Evolutionary conservation across 2,329 filamentous ascomycete species (phyloP).

Genomic region (Myrmaecium sp.): DNA sequence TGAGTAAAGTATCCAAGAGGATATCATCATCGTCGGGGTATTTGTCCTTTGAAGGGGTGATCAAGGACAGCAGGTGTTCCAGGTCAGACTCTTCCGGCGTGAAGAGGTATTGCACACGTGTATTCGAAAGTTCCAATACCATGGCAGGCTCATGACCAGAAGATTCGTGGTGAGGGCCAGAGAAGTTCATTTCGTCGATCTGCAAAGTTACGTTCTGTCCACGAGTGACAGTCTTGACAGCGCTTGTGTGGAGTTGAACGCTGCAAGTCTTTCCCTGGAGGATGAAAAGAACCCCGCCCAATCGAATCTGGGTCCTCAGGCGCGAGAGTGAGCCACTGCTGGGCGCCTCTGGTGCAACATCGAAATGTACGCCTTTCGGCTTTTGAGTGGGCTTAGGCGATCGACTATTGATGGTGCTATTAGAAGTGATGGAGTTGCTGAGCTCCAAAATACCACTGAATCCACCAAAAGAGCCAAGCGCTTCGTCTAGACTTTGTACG

Average conservation of each 20-base stretch:
- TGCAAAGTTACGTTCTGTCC: conserved; percentile 54
- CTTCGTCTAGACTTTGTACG: conserved; percentile 67
- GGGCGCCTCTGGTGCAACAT: conserved; percentile 21
- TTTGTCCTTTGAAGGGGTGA: conserved; percentile 81
- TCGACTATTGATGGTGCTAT: conserved; percentile 33
- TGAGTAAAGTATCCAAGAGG: conserved; percentile 75
- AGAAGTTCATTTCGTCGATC: conserved; percentile 58
- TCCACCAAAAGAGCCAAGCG: conserved; percentile 76
- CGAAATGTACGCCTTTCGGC: conserved; percentile 40
- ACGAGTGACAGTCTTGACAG: conserved; percentile 65
- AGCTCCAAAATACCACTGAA: conserved; percentile 82
- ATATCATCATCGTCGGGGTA: conserved; percentile 87
- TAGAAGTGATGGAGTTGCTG: conserved; percentile 67
- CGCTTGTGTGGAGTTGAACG: conserved; percentile 57
- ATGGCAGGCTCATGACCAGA: conserved; percentile 42
- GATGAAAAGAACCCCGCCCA: conserved; percentile 61
- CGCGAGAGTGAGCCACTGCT: conserved; percentile 6
- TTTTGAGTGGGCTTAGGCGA: conserved; percentile 14
- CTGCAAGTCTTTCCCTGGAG: conserved; percentile 66
- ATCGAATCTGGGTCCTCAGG: conserved; percentile 43
- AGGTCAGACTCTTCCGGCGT: conserved; percentile 65
- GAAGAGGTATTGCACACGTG: conserved; percentile 55
- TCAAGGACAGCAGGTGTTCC: conserved; percentile 63
- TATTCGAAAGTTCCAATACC: conserved; percentile 44
- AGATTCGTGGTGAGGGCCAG: conserved; percentile 47